These are phyloP conservation scores for Ochetophila trinervis DNA, from an alignment of 306 rosid genomes.

Conservation along the genomic window DNA sequence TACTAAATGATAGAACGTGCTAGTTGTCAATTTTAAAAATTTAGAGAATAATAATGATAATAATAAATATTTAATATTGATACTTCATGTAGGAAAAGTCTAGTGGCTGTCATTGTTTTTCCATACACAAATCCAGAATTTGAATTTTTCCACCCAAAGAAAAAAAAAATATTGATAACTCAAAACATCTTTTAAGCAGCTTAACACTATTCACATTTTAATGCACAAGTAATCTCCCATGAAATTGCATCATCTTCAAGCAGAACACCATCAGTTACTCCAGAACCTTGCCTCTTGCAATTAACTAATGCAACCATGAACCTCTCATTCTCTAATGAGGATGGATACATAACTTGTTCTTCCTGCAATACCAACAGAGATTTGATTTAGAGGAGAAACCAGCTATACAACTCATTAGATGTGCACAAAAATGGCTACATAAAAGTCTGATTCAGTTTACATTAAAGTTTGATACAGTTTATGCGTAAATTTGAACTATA, in stretches of 20 bases:
- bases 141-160: too few species aligned
- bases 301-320: slow-evolving; percentile 79
- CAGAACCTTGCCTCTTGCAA: slow-evolving; percentile 35
- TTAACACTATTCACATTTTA: slow-evolving; percentile 45
- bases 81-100: too few species aligned
- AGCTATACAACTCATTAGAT: background rate
- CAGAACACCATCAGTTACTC: slow-evolving; percentile 23
- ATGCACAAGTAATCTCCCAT: slow-evolving; percentile 89
- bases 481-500: too few species aligned
- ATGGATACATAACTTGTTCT: slow-evolving; percentile 79
- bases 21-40: too few species aligned
- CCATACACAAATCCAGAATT: too few species aligned
- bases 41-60: too few species aligned
- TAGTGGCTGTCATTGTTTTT: too few species aligned
- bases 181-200: background rate
- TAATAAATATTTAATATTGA: too few species aligned
- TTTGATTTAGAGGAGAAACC: background rate
- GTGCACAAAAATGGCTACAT: background rate
- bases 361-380: slow-evolving; percentile 46
- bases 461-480: background rate
- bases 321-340: slow-evolving; percentile 67
- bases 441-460: background rate
- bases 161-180: background rate
- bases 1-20: too few species aligned
- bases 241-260: slow-evolving; percentile 39